Conservation (phyloP, 805 yeast genomes). For the Tetrapisispora namnaoensis region DNA sequence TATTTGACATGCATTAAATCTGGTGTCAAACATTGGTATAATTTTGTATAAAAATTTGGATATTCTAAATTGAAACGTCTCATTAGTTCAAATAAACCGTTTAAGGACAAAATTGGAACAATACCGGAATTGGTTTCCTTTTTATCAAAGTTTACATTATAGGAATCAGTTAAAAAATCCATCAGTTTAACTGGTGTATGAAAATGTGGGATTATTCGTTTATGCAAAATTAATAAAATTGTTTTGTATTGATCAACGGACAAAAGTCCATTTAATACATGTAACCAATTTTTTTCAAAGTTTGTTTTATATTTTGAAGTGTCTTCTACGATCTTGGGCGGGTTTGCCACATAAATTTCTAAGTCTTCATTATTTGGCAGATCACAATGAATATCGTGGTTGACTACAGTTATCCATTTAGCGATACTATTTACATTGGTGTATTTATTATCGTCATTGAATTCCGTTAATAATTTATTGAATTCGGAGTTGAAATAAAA, state of each 20-base stretch:
- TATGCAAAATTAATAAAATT: slow-evolving; percentile 63
- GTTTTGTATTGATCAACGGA: slow-evolving; percentile 54
- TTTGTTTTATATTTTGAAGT: slow-evolving; percentile 44
- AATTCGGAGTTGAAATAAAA: slow-evolving; percentile 56
- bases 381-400: slow-evolving; percentile 27
- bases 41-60: slow-evolving; percentile 77
- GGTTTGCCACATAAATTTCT: slow-evolving; percentile 33
- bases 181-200: slow-evolving; percentile 71
- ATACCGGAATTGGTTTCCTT: slow-evolving; percentile 30
- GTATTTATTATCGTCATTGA: slow-evolving; percentile 14
- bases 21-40: slow-evolving; percentile 72
- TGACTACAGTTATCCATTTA: slow-evolving; percentile 33
- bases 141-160: slow-evolving; percentile 33
- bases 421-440: slow-evolving; percentile 19
- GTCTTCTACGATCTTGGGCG: slow-evolving; percentile 38
- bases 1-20: slow-evolving; percentile 66
- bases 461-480: slow-evolving; percentile 19
- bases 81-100: slow-evolving; percentile 81
- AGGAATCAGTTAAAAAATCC: slow-evolving; percentile 90
- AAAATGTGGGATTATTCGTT: slow-evolving; percentile 73
- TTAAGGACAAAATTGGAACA: slow-evolving; percentile 68
- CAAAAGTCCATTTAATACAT: slow-evolving; percentile 40
- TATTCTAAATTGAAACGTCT: slow-evolving; percentile 76
- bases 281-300: slow-evolving; percentile 63
- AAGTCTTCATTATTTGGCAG: slow-evolving; percentile 29